phyloP scores from a whole-genome alignment of 305 asterid genomes.

The Solanum chacoense region DNA sequence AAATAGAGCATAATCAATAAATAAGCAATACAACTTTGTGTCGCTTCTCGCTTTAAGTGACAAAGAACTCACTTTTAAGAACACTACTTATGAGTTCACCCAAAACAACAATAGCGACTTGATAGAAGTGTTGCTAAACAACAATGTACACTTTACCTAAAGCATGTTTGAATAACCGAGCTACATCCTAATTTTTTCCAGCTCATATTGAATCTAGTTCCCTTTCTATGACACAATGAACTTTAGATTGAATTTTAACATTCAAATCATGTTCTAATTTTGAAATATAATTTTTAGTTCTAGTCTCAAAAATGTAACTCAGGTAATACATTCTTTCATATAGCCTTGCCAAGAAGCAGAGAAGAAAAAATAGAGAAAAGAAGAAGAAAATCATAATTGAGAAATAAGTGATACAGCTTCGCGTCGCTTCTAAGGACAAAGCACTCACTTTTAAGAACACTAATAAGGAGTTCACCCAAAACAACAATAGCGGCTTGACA shows the following conservation, averaged over 20 bases:
- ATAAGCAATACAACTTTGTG: not conserved
- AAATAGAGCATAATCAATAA: too few relatives aligned
- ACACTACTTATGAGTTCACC: not conserved
- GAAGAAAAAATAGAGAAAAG: not conserved
- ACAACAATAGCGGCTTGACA: not conserved
- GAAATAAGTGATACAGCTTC: not conserved
- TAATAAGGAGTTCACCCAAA: not conserved
- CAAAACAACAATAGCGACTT: not conserved
- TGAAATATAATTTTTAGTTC: not conserved
- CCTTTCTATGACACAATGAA: not conserved
- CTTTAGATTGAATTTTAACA: not conserved
- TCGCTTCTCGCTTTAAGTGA: not conserved
- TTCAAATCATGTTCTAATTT: not conserved
- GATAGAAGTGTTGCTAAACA: not conserved
- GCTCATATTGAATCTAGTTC: not conserved
- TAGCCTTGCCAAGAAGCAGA: not conserved
- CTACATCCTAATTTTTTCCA: not conserved
- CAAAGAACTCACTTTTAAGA: not conserved
- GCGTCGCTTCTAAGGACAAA: not conserved
- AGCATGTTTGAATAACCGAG: not conserved
- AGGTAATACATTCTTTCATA: not conserved
- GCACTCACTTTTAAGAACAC: not conserved
- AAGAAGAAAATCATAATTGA: not conserved
- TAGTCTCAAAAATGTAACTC: not conserved
- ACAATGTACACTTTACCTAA: not conserved